phyloP scores from a whole-genome alignment of 306 rosid species.

The Prunus armeniaca region DNA sequence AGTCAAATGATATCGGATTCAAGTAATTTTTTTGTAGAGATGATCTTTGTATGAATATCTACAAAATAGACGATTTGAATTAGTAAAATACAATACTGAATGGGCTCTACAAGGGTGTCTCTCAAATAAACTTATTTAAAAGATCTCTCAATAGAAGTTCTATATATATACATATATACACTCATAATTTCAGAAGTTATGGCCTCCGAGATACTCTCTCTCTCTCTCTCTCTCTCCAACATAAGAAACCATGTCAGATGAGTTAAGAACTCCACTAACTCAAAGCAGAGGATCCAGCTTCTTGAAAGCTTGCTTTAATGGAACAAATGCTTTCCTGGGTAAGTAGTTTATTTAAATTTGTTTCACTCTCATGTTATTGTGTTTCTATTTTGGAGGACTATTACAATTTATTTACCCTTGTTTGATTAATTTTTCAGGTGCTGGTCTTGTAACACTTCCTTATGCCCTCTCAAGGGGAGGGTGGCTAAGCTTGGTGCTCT shows the following conservation, averaged over 20 bases:
- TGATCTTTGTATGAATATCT: too few species aligned
- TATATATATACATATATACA: too few species aligned
- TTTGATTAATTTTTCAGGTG: neutral
- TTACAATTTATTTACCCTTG: neutral
- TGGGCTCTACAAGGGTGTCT: too few species aligned
- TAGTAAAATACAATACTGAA: too few species aligned
- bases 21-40: too few species aligned
- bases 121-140: too few species aligned
- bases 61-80: too few species aligned
- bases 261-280: neutral
- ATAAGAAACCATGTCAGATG: neutral
- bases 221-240: too few species aligned
- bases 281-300: neutral
- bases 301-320: conserved; percentile 9
- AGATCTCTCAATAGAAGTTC: too few species aligned
- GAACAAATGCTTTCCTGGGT: conserved; percentile 15
- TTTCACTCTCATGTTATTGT: neutral
- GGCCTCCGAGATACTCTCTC: too few species aligned
- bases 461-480: conserved; percentile 18
- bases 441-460: conserved; percentile 13
- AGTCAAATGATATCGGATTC: too few species aligned
- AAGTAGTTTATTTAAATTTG: neutral
- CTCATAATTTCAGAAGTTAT: too few species aligned
- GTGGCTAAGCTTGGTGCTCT: conserved; percentile 6
- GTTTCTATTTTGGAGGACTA: neutral